Base-by-base conservation (phyloP, 148 eudicot genomes). In the Rheum nobile region DNA sequence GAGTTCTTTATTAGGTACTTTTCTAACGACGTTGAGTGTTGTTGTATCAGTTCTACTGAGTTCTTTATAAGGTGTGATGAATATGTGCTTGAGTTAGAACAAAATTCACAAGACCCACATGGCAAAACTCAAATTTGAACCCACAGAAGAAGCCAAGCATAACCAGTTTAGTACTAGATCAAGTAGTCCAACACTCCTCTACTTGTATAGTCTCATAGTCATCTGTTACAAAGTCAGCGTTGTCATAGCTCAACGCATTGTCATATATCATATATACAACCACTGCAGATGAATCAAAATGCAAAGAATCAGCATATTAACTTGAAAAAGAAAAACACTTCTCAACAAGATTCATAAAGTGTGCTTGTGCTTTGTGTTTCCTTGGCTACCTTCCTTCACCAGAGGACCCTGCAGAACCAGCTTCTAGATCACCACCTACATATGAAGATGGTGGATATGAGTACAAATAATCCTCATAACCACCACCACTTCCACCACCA, bases 391-490 rank as follows among this genome's bases (percentile, higher is more conserved):
- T 65, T 65, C 70, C 70, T 65, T 65, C 81, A 38, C 71, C 77
- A 26, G 86, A 17, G 69, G 78, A 57, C 57, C 84, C 78, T 31
- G 74, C 72, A 17, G 82, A 77, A 32, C 86, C 88, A 65, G 83
- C 84, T 85, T 85, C 91, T 75, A 37, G 50, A 82, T 85, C 32
- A 41, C 75, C 72, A 77, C 77, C 69, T 78, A 80, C 71, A 55
- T 46, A 72, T 3, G 90, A 81, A 13, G 90, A 81, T 26, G 83
- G 44, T 6, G 88, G 81, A 75, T 86, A 88, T 55, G 92, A 82
- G 77, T 88, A 84, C 47, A 84, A 67, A 80, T 65, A 85, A 59
- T 88, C 90, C 71, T 84, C 89, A 69, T 80, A 85, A 14, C 78
- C 83, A 48, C 31, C 46, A 22, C 68, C 73, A 11, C 74, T 59